Evolutionary conservation across 2,329 filamentous ascomycete species (phyloP).

Genomic region (Penicillium sp.): DNA sequence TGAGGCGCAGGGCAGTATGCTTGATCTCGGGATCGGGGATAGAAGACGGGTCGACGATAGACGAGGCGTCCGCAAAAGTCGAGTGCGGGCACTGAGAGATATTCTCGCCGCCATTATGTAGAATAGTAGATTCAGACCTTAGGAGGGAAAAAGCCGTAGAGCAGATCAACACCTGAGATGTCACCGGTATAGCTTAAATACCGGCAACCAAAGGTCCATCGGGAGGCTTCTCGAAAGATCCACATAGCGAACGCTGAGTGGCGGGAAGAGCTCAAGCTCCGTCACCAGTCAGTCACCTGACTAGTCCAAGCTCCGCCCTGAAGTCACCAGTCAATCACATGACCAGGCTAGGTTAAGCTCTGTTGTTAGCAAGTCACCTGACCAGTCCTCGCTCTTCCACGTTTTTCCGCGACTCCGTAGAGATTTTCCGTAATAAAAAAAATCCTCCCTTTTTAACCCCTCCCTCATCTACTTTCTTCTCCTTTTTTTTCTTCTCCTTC

Average conservation of each 20-base stretch:
- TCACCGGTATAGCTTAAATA: constrained; percentile 9
- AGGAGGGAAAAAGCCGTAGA: not conserved
- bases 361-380: constrained; percentile 14
- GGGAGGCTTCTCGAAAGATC: constrained; percentile 34
- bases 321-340: not conserved
- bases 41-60: constrained; percentile 18
- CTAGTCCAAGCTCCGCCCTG: not conserved
- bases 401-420: constrained; percentile 12
- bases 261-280: constrained; percentile 23
- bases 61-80: constrained; percentile 23
- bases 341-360: constrained; percentile 21
- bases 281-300: constrained; percentile 14
- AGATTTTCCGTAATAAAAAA: constrained; percentile 20
- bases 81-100: constrained; percentile 23
- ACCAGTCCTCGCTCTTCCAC: constrained; percentile 7
- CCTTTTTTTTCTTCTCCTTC: constrained; percentile 14
- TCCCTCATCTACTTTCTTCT: constrained; percentile 22
- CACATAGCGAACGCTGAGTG: constrained; percentile 24
- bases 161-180: not conserved
- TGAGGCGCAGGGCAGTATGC: constrained; percentile 15
- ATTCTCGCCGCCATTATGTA: constrained; percentile 29
- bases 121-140: not conserved
- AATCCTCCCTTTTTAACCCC: constrained; percentile 25
- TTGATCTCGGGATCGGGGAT: constrained; percentile 16
- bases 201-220: constrained; percentile 9